phyloP scores from a whole-genome alignment of 352 stramenopile species.

The Peronospora belbahrii region DNA sequence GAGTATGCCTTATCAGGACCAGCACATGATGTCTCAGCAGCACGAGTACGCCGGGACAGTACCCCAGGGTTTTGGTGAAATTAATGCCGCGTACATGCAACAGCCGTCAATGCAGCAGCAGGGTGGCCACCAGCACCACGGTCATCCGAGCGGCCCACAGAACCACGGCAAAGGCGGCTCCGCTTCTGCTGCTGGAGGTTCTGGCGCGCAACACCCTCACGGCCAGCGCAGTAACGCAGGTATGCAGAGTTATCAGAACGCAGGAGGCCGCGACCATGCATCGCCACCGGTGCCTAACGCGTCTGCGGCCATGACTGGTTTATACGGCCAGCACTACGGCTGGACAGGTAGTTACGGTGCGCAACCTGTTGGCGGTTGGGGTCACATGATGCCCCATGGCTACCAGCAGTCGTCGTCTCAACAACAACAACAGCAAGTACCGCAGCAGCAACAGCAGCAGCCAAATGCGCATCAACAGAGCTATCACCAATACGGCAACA shows the following conservation, averaged over 20 bases:
- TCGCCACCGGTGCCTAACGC: constrained; percentile 64
- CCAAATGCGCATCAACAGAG: constrained; percentile 60
- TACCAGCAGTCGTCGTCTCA: constrained; percentile 63
- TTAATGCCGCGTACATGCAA: constrained; percentile 69
- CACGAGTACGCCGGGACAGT: constrained; percentile 72
- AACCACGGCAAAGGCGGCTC: constrained; percentile 55
- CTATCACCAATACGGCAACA: constrained; percentile 73
- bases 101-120: constrained; percentile 47
- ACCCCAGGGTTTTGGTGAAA: constrained; percentile 78
- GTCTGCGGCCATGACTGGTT: constrained; percentile 45
- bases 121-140: constrained; percentile 41
- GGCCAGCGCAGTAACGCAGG: constrained; percentile 46
- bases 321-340: constrained; percentile 73
- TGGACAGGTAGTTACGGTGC: constrained; percentile 67
- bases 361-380: constrained; percentile 67
- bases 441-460: constrained; percentile 58
- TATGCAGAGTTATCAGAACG: constrained; percentile 54
- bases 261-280: constrained; percentile 44
- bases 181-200: constrained; percentile 26
- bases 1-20: constrained; percentile 80
- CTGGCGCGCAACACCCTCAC: constrained; percentile 40
- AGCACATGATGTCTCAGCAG: constrained; percentile 72
- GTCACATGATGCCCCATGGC: constrained; percentile 80
- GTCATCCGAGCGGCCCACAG: constrained; percentile 51
- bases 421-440: constrained; percentile 39